Evolutionary conservation across 208 protist genomes (phyloP).

Genomic region (Wallacemonas collosoma): DNA sequence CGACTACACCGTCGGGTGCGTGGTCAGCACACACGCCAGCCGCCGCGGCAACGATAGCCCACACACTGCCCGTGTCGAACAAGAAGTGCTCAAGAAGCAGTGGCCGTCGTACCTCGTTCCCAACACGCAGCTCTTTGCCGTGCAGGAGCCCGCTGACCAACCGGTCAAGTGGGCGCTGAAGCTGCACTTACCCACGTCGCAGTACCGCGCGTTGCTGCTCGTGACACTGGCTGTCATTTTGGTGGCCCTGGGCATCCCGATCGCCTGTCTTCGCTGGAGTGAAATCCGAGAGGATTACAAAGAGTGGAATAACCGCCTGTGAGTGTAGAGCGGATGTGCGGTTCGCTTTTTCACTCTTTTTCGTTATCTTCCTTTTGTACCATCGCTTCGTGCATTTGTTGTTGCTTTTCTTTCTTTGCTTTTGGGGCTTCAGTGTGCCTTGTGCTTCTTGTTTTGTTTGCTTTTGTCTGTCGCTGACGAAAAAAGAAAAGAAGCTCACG

Average conservation of each 20-base stretch:
- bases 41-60: not conserved
- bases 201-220: constrained; percentile 47
- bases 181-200: constrained; percentile 60
- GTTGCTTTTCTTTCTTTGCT: not conserved
- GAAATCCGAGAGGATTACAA: constrained; percentile 57
- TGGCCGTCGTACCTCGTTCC: constrained; percentile 70
- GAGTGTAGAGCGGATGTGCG: not conserved
- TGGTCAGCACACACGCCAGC: constrained; percentile 4
- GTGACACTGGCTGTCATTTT: constrained; percentile 37
- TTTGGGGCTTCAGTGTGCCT: no score
- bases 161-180: constrained; percentile 47
- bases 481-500: no score
- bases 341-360: constrained; percentile 14
- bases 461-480: no score
- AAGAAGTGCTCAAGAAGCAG: constrained; percentile 12
- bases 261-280: constrained; percentile 48
- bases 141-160: constrained; percentile 32
- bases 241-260: constrained; percentile 51
- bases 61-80: not conserved
- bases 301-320: constrained; percentile 44
- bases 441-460: no score
- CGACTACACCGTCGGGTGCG: constrained; percentile 48
- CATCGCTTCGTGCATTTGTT: not conserved
- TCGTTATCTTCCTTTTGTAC: constrained; percentile 14
- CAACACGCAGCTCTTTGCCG: constrained; percentile 64